A percentile compares a stretch with the other conserved stretches of the same genome.
phyloP scores from a whole-genome alignment of 2,329 filamentous ascomycete genomes.

The Penicillium sp. region DNA sequence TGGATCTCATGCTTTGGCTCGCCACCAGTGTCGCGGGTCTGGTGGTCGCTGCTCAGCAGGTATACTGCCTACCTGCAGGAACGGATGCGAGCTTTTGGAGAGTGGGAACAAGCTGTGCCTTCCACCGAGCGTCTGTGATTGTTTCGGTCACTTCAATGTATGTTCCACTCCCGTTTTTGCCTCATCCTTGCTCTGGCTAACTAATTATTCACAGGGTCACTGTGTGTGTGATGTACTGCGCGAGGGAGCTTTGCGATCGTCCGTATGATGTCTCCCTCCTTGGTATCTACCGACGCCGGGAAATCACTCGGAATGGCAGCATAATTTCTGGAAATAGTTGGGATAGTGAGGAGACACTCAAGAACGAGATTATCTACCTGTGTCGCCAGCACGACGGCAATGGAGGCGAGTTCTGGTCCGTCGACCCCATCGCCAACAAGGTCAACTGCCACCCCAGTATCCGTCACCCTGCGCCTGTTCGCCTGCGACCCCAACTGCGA shows the following conservation, averaged over 20 bases:
- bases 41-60: constrained; percentile 39
- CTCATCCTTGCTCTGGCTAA: neutral
- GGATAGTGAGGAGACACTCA: constrained; percentile 39
- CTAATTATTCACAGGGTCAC: constrained; percentile 28
- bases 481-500: constrained; percentile 32
- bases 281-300: constrained; percentile 34
- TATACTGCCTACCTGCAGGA: constrained; percentile 33
- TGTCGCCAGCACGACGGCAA: constrained; percentile 38
- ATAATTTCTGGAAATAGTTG: constrained; percentile 37
- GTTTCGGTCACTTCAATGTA: constrained; percentile 40
- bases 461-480: constrained; percentile 33
- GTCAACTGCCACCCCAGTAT: constrained; percentile 32
- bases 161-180: constrained; percentile 7
- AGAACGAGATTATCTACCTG: constrained; percentile 40
- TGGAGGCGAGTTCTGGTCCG: constrained; percentile 27
- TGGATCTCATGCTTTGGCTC: constrained; percentile 41
- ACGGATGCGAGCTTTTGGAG: constrained; percentile 34
- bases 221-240: constrained; percentile 40
- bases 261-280: constrained; percentile 42
- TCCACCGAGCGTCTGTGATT: constrained; percentile 38
- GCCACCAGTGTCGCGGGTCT: constrained; percentile 40
- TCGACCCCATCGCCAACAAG: constrained; percentile 29
- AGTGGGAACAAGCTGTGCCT: constrained; percentile 38
- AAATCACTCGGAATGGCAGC: constrained; percentile 28
- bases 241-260: constrained; percentile 39